Percentiles rank a stretch among this genome's conserved stretches.
Evolutionary conservation across 306 rosid species (phyloP).

Genomic region (Quercus mongolica): DNA sequence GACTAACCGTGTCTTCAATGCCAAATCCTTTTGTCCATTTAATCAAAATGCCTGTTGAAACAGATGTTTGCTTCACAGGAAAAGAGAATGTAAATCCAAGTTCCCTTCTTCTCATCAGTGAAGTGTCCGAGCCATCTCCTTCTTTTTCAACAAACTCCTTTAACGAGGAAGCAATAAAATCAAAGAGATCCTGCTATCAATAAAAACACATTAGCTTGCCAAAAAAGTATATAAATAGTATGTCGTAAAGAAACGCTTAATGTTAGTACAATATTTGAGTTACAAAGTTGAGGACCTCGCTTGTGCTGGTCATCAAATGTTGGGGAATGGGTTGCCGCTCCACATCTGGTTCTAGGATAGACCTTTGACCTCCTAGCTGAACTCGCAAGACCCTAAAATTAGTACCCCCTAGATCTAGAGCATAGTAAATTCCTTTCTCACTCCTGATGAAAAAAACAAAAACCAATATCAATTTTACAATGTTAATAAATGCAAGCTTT

Average conservation of each 20-base stretch:
- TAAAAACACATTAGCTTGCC: conserved; percentile 12
- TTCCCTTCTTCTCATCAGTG: conserved; percentile 47
- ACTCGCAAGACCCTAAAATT: conserved; percentile 85
- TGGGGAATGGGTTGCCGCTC: conserved; percentile 67
- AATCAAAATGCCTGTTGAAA: conserved; percentile 74
- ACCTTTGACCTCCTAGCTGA: conserved; percentile 60
- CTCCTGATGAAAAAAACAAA: conserved; percentile 40
- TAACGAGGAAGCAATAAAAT: conserved; percentile 73
- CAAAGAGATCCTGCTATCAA: conserved; percentile 72
- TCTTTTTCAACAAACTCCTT: conserved; percentile 65
- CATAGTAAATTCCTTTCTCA: conserved; percentile 80
- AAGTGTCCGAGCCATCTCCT: conserved; percentile 43
- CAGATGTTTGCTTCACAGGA: conserved; percentile 77
- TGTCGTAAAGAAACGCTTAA: not conserved
- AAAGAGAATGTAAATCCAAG: conserved; percentile 95
- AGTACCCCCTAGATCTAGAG: conserved; percentile 89
- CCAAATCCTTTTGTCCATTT: conserved; percentile 91
- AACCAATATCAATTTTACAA: not conserved
- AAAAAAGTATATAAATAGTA: not conserved
- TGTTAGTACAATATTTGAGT: not conserved
- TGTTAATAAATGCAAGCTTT: conserved; percentile 6
- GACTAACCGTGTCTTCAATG: conserved; percentile 74
- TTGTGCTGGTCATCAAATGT: conserved; percentile 65
- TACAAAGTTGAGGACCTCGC: conserved; percentile 51
- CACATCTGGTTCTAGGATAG: conserved; percentile 53